Evolutionary conservation across 2,329 filamentous ascomycete species (phyloP), one percentile per base, ranked within the genome.

Genomic region (Fusarium solani-melongenae): DNA sequence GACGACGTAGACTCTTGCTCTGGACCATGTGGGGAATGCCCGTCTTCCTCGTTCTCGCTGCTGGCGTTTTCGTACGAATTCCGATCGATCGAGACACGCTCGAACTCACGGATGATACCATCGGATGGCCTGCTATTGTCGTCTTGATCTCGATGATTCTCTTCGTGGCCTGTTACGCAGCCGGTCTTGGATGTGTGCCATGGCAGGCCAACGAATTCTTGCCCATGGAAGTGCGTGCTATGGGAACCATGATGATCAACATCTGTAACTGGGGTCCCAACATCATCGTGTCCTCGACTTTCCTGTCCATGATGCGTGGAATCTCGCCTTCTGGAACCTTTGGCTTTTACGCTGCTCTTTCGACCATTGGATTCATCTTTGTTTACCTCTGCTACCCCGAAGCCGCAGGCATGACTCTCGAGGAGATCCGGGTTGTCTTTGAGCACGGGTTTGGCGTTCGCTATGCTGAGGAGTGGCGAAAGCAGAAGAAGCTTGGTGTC

Each of bases 381-480:
- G 81, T 87, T 20, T 81, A 83, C 34, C 83, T 86, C 78, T 86
- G 79, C 71, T 88, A 87, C 69, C 86, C 86, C 1, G 85, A 88
- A 70, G 85, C 86, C 7, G 85, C 86, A 55, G 86, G 86, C 9
- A 85, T 88, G 83, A 84, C 86, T 11, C 77, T 88, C 2, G 87
- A 89, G 74, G 85, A 86, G 24, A 83, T 88, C 24, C 79, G 84
- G 22, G 83, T 85, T 49, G 83, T 88, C 22, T 88, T 88, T 70
- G 78, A 82, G 44, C 80, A 85, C 63, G 83, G 84, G 4, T 86
- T 86, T 67, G 85, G 84, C 10, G 81, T 86, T 8, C 76, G 80
- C 61, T 72, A 72, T 46, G 70, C 70, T 3, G 67, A 70, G 44
- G 64, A 72, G 61, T 70, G 67, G 67, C 68, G 67, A 8, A 70